A percentile compares a stretch with the other conserved stretches of the same genome.
These are phyloP conservation scores for Penicillium ochrochloron DNA, from an alignment of 495 filamentous ascomycete genomes.

Conservation along the genomic window DNA sequence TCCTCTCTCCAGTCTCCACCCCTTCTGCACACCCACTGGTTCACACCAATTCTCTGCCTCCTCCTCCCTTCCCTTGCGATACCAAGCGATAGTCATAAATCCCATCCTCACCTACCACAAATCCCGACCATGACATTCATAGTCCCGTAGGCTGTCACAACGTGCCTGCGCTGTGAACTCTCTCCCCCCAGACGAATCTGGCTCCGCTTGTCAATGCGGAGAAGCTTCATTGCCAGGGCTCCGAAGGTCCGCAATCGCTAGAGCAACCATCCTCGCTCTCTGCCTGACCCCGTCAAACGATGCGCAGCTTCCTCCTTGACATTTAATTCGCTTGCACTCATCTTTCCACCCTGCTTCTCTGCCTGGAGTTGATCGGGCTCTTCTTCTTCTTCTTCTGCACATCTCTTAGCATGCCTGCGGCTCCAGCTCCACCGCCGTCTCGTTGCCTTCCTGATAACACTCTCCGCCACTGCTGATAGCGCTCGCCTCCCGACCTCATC, in stretches of 20 bases:
- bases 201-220: slow-evolving; percentile 45
- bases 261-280: slow-evolving; percentile 17
- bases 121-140: slow-evolving; percentile 17
- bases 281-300: slow-evolving; percentile 20
- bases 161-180: slow-evolving; percentile 37
- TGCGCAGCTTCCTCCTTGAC: slow-evolving; percentile 26
- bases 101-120: slow-evolving; percentile 28
- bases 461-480: slow-evolving; percentile 33
- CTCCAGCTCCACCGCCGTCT: slow-evolving; percentile 30
- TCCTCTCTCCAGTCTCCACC: slow-evolving; percentile 15
- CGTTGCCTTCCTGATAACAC: slow-evolving; percentile 43
- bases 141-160: slow-evolving; percentile 30
- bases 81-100: slow-evolving; percentile 4
- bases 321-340: slow-evolving; percentile 30
- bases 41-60: slow-evolving; percentile 15
- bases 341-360: slow-evolving; percentile 1
- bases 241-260: slow-evolving; percentile 34
- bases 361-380: slow-evolving; percentile 10
- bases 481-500: slow-evolving; percentile 21
- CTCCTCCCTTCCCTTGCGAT: slow-evolving; percentile 7
- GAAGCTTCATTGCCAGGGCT: slow-evolving; percentile 43
- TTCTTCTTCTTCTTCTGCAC: slow-evolving; percentile 10
- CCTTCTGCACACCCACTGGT: slow-evolving; percentile 14
- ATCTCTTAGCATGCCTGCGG: slow-evolving; percentile 48
- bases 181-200: slow-evolving; percentile 11